Base-by-base conservation (phyloP, 176 grass and related monocot species). In the Oryza glaberrima region DNA sequence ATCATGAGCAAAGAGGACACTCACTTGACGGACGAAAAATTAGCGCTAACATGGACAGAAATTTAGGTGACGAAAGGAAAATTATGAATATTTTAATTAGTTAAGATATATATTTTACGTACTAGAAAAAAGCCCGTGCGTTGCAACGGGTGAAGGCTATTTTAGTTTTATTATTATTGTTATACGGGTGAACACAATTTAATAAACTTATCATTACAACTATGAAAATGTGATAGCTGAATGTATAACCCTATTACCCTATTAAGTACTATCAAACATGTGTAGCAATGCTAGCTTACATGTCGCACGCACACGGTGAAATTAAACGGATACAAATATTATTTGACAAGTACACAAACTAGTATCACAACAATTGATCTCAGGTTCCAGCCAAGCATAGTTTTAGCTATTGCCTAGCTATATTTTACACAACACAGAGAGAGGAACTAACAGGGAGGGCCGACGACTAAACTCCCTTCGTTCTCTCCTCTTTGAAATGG, bases 331-430 rank as follows among this genome's bases (percentile, higher is more conserved):
- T 41, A 41, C 40, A 41, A 8, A 10, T 44, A 44, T 82, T 90
- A 86, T 90, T 86, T 15, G 19, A 73, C 19, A 8, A 63, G 58
- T 63, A 22, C 58, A 63, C 54, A 63, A 56, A 69, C 19, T 5
- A 69, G 0, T 28, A 30, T 32, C 23, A 35, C 30, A 72, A 26
- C 67, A 76, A 3, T 16, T 30, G 8, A 70, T 30, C 26, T 41
- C n/a, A 90, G 61, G 22, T 64, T 79, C 70, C 69, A 83, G 15
- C 75, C 49, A 63, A 49, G 40, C 26, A 69, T 75, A 14, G 10
- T 15, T 77, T 58, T 22, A 43, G 40, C 76, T 63, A 10, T 3
- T n/a, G 16, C 17, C 54, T 63, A 63, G 58, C 70, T 63, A 41
- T 61, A 63, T 73, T 30, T 65, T 6, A 23, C 58, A n/a, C 9